Percentiles rank a stretch among this genome's conserved stretches.
Evolutionary conservation across 176 grass and related monocot genomes (phyloP).

Genomic region (Musa itinerans): DNA sequence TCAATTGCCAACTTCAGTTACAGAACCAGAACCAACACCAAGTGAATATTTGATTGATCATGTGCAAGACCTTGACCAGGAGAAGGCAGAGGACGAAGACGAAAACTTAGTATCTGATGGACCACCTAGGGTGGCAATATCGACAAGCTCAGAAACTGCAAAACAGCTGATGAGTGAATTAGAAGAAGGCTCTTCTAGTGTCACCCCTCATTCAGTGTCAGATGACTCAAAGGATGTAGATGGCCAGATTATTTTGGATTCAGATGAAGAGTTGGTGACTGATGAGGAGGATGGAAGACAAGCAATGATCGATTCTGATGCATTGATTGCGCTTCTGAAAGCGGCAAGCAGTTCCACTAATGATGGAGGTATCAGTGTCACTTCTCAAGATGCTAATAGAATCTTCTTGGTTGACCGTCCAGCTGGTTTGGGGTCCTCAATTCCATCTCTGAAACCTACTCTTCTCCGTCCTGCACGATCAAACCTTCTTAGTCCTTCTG

Average conservation of each 20-base stretch:
- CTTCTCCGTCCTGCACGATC: constrained; percentile 25
- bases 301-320: constrained; percentile 56
- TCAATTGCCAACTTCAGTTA: background rate
- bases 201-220: constrained; percentile 28
- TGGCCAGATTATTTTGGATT: constrained; percentile 47
- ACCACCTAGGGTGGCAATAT: background rate
- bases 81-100: background rate
- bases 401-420: constrained; percentile 63
- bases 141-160: constrained; percentile 32
- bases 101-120: background rate
- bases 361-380: constrained; percentile 39
- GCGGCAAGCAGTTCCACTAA: constrained; percentile 39
- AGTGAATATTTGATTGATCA: background rate
- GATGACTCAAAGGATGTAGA: constrained; percentile 41
- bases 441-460: constrained; percentile 43
- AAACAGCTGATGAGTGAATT: constrained; percentile 59
- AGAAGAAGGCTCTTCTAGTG: constrained; percentile 45
- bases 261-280: constrained; percentile 59
- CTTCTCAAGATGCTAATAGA: constrained; percentile 49
- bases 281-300: constrained; percentile 37
- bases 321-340: constrained; percentile 62
- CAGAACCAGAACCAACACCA: background rate
- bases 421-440: constrained; percentile 60
- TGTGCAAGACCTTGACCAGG: background rate
- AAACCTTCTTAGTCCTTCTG: constrained; percentile 35